Evolutionary conservation across 345 rosid genomes (phyloP), one percentile per base, ranked within the genome.

Genomic region (Sisymbrium altissimum): DNA sequence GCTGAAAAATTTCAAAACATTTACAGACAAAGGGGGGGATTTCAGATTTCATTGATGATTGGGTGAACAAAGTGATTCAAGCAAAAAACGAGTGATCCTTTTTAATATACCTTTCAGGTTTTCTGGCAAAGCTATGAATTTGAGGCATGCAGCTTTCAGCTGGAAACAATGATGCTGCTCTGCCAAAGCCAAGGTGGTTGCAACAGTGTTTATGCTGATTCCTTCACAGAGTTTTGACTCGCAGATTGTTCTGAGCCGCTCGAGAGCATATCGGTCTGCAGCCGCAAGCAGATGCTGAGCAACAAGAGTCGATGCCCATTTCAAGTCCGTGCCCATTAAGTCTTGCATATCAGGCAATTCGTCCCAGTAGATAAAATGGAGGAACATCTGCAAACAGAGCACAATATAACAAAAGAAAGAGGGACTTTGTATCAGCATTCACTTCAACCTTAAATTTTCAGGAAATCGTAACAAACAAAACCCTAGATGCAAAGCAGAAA

Each of bases 291-390:
- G 78, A 81, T 92, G 98, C 82, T 90, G 98, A 63, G 83, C 74
- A 74, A 92, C 85, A 64, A 87, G 85, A 33, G 91, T 88, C 0
- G 85, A 83, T 10, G 86, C 92, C 86, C 86, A 86, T 78, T 78
- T 84, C 49, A 85, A 57, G 59, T 78, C 83, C 77, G 86, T 74
- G 52, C 90, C 91, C 68, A 81, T 79, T n/a, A 92, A 76, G 70
- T 89, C 88, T 82, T 78, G 80, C 84, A 92, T 66, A 75, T 87
- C 84, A 17, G 97, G 92, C 56, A 89, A 81, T 27, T 81, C 74
- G 74, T 92, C 96, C 88, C 89, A 86, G 86, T 92, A 92, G 43
- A 92, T 84, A 62, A 88, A 89, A 82, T 88, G 89, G 6, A 89
- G 91, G 66, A 89, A 84, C 54, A 86, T 83, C 96, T 87, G 87